Conservation (phyloP, 768 basidiomycete genomes). For the Fomitopsis serialis region DNA sequence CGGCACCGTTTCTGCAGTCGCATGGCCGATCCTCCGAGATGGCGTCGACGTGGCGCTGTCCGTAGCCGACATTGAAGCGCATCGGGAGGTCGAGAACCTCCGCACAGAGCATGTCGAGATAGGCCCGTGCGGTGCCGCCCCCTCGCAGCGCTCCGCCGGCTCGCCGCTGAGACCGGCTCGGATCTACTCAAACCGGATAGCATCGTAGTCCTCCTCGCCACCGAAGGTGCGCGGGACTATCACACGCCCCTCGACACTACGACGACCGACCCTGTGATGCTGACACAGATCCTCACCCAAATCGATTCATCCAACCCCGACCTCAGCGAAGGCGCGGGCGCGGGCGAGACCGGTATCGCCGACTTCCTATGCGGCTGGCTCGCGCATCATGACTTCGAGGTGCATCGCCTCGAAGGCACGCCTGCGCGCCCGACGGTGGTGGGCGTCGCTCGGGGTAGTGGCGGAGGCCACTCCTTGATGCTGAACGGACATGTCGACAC, state of each 20-base stretch:
- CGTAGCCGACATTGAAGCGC: constrained; percentile 3
- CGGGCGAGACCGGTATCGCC: constrained; percentile 1
- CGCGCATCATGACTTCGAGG: constrained; percentile 1
- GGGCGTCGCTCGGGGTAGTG: not conserved
- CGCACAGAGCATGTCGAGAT: not conserved
- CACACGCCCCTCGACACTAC: not conserved
- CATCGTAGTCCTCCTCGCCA: constrained; percentile 2
- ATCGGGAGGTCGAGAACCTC: not conserved
- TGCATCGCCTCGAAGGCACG: constrained; percentile 1
- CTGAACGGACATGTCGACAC: constrained; percentile 6
- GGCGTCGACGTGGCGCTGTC: not conserved
- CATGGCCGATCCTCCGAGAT: not conserved
- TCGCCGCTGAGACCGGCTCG: not conserved
- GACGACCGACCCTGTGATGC: constrained; percentile 2
- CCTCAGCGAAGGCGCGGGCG: not conserved
- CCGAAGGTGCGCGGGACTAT: constrained; percentile 1
- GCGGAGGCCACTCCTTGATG: constrained; percentile 1
- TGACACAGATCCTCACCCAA: constrained; percentile 5
- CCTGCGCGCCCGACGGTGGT: not conserved
- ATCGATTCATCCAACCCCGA: constrained; percentile 5
- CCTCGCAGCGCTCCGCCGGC: not conserved
- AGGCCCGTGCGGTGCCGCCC: constrained; percentile 3
- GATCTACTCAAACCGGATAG: not conserved
- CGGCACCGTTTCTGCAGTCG: not conserved
- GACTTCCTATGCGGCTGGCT: constrained; percentile 3